Percentiles rank a stretch among this genome's conserved stretches.
Conservation (phyloP, 148 eudicot species). For the Spergularia bocconei region DNA sequence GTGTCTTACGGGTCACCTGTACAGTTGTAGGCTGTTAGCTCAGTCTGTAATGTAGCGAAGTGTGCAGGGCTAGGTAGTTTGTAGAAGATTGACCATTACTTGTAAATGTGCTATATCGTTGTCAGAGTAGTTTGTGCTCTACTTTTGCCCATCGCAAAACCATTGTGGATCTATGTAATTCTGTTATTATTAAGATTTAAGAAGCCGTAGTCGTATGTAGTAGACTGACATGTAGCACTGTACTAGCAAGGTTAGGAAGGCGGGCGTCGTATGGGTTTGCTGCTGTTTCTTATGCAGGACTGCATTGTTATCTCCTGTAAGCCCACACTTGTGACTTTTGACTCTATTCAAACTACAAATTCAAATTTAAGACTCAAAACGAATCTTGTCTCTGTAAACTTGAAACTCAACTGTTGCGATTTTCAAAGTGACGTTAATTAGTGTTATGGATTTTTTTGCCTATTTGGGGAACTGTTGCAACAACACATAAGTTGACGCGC, state of each 20-base stretch:
- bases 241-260: background rate
- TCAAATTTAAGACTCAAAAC: too few relatives aligned
- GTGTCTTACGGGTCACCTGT: constrained; percentile 22
- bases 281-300: background rate
- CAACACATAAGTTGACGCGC: too few relatives aligned
- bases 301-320: background rate
- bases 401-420: too few relatives aligned
- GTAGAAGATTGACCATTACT: constrained; percentile 13
- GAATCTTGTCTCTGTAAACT: too few relatives aligned
- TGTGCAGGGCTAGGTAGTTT: constrained; percentile 21
- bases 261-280: background rate
- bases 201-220: background rate
- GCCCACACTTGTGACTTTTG: too few relatives aligned
- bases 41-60: constrained; percentile 34
- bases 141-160: background rate
- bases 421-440: too few relatives aligned
- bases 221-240: background rate
- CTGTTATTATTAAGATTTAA: background rate
- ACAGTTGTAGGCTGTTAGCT: constrained; percentile 27
- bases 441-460: too few relatives aligned
- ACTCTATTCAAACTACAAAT: too few relatives aligned
- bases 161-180: background rate
- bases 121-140: constrained; percentile 10
- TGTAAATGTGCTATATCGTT: constrained; percentile 26
- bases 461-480: too few relatives aligned